Evolutionary conservation across 208 protist species (phyloP).

Genomic region (Trypanosoma theileri): DNA sequence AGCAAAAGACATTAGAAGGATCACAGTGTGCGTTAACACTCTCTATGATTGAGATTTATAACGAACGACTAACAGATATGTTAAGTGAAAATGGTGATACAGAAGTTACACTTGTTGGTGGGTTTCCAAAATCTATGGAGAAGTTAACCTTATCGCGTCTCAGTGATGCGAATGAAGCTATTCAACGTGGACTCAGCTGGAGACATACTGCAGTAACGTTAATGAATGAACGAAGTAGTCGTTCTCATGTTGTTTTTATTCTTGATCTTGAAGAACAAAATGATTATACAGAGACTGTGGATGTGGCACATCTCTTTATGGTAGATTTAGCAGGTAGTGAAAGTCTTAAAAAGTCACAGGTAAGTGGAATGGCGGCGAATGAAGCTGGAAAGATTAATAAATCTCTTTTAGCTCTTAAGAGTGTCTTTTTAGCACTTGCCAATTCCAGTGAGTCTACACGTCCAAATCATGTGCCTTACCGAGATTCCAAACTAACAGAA

Average conservation of each 20-base stretch:
- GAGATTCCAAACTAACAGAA: slow-evolving; percentile 94
- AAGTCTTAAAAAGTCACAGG: slow-evolving; percentile 92
- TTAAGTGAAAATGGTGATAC: slow-evolving; percentile 74
- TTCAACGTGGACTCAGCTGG: slow-evolving; percentile 64
- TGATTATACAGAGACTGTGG: slow-evolving; percentile 82
- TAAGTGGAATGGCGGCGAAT: slow-evolving; percentile 73
- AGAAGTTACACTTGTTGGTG: slow-evolving; percentile 81
- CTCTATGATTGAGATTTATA: slow-evolving; percentile 94
- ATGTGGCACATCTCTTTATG: slow-evolving; percentile 94
- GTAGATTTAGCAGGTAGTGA: slow-evolving; percentile 96
- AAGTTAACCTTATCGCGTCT: slow-evolving; percentile 72
- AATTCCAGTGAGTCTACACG: slow-evolving; percentile 81
- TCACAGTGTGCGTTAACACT: slow-evolving; percentile 85
- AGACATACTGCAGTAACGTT: slow-evolving; percentile 90
- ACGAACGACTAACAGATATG: slow-evolving; percentile 91
- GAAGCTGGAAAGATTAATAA: slow-evolving; percentile 94
- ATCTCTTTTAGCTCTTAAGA: slow-evolving; percentile 92
- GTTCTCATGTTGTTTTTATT: slow-evolving; percentile 97
- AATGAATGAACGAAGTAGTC: slow-evolving; percentile 96
- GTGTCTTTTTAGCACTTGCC: slow-evolving; percentile 89
- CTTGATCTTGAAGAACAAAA: slow-evolving; percentile 89
- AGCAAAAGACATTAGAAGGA: slow-evolving; percentile 79
- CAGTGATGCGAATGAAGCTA: slow-evolving; percentile 72
- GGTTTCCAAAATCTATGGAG: slow-evolving; percentile 73
- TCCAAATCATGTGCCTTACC: slow-evolving; percentile 91